Base-by-base conservation (phyloP, 1,284 basidiomycete species). In the Irpex sp. region DNA sequence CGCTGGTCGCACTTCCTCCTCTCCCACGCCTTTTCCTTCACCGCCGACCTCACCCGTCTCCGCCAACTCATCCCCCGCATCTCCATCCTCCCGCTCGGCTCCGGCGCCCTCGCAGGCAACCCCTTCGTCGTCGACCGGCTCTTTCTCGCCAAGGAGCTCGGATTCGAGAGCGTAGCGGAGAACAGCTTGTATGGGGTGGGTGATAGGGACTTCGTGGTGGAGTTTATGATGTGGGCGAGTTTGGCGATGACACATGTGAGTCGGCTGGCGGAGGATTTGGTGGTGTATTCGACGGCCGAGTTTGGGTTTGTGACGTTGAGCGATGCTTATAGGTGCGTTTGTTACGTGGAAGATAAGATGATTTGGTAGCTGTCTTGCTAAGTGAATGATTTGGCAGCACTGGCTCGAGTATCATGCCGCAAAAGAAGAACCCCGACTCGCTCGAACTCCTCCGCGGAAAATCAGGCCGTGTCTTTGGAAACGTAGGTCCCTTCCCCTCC, bases 341-440 rank as follows among this genome's bases (percentile, higher is more conserved):
- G 21, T 26, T 26, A 26, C 21, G 21, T 26, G 21, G 21, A 26
- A 26, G 21, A 26, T 26, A 26, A 26, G 21, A 26, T 26, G 21
- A 26, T 26, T 26, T 26, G 21, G 21, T 26, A 26, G 21, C 21
- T 26, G 21, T 26, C 21, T 26, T 26, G 21, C 21, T 26, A 26
- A 26, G 21, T 26, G 21, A 26, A 26, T 26, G 21, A 26, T 56
- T 57, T 64, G 36, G 13, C 65, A 96, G 94, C 75, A 99, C 97
- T 40, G 97, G 97, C 9, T 98, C 96, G 49, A 98, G 96, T 67
- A 98, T 99, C 75, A 99, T 99, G 97, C 97, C 97, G 1, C 97
- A 99, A 75, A 98, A 99, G 82, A 98, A 99, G 81, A 99, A 99
- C 77, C 95, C 97, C 0, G 97, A 98, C 77, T 97, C 95, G 36